These are phyloP conservation scores for Haplographium delicatum DNA, from an alignment of 495 filamentous ascomycete species.

Conservation along the genomic window DNA sequence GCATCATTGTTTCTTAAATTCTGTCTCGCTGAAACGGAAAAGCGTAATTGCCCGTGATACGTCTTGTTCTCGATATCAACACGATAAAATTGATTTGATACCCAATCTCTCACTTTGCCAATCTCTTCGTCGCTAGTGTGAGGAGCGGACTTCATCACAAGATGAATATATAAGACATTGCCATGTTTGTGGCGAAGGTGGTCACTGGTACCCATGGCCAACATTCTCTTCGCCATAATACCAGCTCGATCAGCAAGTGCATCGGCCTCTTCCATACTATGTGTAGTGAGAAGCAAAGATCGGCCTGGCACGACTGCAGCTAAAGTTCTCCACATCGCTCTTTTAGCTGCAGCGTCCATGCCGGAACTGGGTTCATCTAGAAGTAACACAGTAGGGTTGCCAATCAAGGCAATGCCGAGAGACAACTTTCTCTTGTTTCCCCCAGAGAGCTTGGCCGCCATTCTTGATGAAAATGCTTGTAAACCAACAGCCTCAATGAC, in stretches of 20 bases:
- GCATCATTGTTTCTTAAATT: background rate
- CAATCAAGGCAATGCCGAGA: constrained; percentile 72
- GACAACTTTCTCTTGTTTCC: constrained; percentile 71
- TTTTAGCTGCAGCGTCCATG: constrained; percentile 67
- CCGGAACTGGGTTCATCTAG: constrained; percentile 68
- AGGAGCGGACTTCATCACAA: constrained; percentile 70
- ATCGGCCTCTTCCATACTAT: constrained; percentile 77
- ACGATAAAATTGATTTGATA: constrained; percentile 47
- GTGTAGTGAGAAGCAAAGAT: constrained; percentile 67
- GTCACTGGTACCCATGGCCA: constrained; percentile 62
- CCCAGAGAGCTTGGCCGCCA: constrained; percentile 63
- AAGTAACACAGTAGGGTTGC: constrained; percentile 66
- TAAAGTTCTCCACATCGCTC: constrained; percentile 71
- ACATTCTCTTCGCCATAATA: constrained; percentile 66
- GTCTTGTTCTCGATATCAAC: constrained; percentile 64
- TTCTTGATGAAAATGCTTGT: constrained; percentile 49
- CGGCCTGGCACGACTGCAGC: constrained; percentile 51
- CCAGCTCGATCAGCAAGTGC: constrained; percentile 65
- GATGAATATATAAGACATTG: constrained; percentile 57
- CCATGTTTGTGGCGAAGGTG: constrained; percentile 55
- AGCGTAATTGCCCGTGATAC: constrained; percentile 79
- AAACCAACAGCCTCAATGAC: constrained; percentile 57
- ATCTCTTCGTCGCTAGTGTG: constrained; percentile 63
- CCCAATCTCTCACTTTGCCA: constrained; percentile 55
- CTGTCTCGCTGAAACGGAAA: constrained; percentile 51